Conservation (phyloP, 345 rosid species). For the Microcos paniculata region DNA sequence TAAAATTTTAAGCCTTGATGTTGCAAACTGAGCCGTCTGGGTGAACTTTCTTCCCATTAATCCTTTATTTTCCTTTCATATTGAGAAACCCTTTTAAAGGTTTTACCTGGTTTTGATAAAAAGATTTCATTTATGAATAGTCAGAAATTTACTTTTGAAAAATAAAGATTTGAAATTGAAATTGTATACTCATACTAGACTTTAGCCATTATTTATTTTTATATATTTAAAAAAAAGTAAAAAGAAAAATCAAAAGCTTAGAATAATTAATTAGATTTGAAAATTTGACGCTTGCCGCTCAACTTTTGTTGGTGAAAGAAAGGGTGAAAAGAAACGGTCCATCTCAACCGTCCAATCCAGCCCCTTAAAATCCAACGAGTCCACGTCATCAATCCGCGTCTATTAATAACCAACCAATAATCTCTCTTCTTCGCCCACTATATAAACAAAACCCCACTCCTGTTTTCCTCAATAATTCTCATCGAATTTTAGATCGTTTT, state of each 20-base stretch:
- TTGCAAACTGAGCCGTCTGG: neutral
- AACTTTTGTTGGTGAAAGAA: too few species aligned
- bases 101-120: too few species aligned
- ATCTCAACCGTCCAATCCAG: neutral
- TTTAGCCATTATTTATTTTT: too few species aligned
- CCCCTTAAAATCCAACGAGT: neutral
- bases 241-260: too few species aligned
- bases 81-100: too few species aligned
- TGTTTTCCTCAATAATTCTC: neutral
- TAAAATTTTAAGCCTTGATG: neutral
- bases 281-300: too few species aligned
- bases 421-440: neutral
- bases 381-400: slow-evolving; percentile 10
- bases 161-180: too few species aligned
- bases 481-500: neutral
- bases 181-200: too few species aligned
- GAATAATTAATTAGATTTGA: too few species aligned
- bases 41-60: neutral
- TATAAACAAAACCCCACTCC: neutral
- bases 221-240: too few species aligned
- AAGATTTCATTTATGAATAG: too few species aligned
- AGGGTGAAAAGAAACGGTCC: neutral
- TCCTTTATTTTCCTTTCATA: neutral
- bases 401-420: neutral
- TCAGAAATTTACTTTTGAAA: too few species aligned